Evolutionary conservation across 2,329 filamentous ascomycete species (phyloP).

Genomic region (Aspergillus bombycis): DNA sequence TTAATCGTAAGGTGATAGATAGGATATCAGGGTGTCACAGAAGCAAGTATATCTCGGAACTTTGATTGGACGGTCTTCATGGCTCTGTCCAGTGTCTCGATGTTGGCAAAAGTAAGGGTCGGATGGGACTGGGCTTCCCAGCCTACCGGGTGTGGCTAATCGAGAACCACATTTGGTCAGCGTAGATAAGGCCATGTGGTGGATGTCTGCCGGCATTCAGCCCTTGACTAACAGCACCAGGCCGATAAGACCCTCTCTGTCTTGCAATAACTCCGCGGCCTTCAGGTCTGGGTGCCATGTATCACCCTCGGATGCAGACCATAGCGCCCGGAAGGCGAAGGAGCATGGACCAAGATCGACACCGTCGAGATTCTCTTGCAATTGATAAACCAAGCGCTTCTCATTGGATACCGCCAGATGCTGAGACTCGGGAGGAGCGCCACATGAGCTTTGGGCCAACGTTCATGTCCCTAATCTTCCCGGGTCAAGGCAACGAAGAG

Average conservation of each 20-base stretch:
- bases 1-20: slow-evolving; percentile 1
- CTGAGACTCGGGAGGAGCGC: background rate
- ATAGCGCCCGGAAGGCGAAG: background rate
- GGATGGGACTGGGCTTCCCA: background rate
- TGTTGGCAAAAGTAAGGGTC: background rate
- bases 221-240: background rate
- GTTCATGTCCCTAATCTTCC: background rate
- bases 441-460: background rate
- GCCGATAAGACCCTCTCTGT: background rate
- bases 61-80: slow-evolving; percentile 21
- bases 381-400: slow-evolving; percentile 27
- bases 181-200: slow-evolving; percentile 4
- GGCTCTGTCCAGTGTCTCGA: background rate
- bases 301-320: background rate
- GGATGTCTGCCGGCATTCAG: background rate
- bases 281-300: background rate
- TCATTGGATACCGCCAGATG: slow-evolving; percentile 24
- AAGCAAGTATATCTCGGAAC: slow-evolving; percentile 17
- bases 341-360: slow-evolving; percentile 1
- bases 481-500: background rate
- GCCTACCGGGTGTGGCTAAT: background rate
- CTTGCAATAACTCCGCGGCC: slow-evolving; percentile 6
- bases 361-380: background rate
- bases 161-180: background rate
- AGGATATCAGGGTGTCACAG: background rate